These are phyloP conservation scores for Neofusicoccum parvum DNA, from an alignment of 2,329 filamentous ascomycete genomes.

Conservation along the genomic window DNA sequence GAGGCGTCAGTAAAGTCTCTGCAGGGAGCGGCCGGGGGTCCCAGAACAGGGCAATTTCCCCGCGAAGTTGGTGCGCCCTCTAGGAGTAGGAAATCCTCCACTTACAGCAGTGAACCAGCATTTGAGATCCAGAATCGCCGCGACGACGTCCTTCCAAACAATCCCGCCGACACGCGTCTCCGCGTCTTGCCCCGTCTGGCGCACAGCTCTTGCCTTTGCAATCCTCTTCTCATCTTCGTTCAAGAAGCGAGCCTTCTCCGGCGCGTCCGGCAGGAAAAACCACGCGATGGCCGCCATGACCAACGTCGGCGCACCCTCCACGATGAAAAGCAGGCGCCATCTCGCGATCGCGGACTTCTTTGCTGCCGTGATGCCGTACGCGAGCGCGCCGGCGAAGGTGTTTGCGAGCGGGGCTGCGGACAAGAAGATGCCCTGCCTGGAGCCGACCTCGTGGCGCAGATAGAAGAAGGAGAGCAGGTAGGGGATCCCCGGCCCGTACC, in stretches of 20 bases:
- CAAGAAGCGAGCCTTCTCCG: slow-evolving; percentile 46
- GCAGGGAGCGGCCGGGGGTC: too few relatives aligned
- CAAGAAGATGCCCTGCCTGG: slow-evolving; percentile 58
- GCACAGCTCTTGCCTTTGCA: slow-evolving; percentile 33
- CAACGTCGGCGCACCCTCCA: slow-evolving; percentile 48
- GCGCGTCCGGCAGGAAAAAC: slow-evolving; percentile 49
- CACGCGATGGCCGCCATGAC: slow-evolving; percentile 45
- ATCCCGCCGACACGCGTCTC: slow-evolving; percentile 31
- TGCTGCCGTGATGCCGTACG: slow-evolving; percentile 52
- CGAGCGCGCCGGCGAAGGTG: slow-evolving; percentile 70
- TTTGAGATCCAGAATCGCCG: slow-evolving; percentile 35
- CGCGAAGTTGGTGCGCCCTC: too few relatives aligned
- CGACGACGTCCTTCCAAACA: slow-evolving; percentile 34
- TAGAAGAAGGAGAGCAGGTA: slow-evolving; percentile 62
- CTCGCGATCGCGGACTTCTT: slow-evolving; percentile 49
- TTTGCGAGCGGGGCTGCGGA: slow-evolving; percentile 69
- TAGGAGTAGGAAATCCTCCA: background rate
- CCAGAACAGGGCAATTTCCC: too few relatives aligned
- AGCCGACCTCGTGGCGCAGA: slow-evolving; percentile 57
- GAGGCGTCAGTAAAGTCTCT: background rate
- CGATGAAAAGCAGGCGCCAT: slow-evolving; percentile 62
- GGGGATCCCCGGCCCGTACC: slow-evolving; percentile 48
- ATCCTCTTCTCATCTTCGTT: slow-evolving; percentile 43
- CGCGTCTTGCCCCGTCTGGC: slow-evolving; percentile 33
- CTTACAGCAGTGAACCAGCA: slow-evolving; percentile 38